These are phyloP conservation scores for Mycena olivaceomarginata DNA, from an alignment of 768 basidiomycete species.

Conservation along the genomic window DNA sequence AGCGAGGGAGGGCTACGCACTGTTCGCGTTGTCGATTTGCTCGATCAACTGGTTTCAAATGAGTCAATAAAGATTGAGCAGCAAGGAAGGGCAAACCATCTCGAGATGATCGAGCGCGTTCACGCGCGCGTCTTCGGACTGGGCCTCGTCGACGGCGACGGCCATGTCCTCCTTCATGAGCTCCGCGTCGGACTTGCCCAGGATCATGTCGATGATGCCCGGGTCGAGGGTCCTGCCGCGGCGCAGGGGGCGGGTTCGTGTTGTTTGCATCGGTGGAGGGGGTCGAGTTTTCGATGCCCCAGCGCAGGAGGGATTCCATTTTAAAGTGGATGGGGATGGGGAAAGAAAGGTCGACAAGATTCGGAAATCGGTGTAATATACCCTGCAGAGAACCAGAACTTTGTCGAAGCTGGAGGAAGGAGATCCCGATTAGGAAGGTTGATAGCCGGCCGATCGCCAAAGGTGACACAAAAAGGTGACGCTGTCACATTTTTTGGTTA, in stretches of 20 bases:
- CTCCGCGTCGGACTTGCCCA: slow-evolving; percentile 89
- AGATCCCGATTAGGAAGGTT: not conserved
- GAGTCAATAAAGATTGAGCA: not conserved
- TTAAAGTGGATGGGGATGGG: not conserved
- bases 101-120: slow-evolving; percentile 89
- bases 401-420: slow-evolving; percentile 5
- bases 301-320: slow-evolving; percentile 89
- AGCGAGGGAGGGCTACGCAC: slow-evolving; percentile 64
- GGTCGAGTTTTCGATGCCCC: slow-evolving; percentile 85
- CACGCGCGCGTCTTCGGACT: slow-evolving; percentile 75
- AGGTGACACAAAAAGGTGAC: not conserved
- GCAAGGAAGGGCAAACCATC: slow-evolving; percentile 73
- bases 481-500: slow-evolving; percentile 24
- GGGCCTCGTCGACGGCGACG: slow-evolving; percentile 74
- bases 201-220: slow-evolving; percentile 88
- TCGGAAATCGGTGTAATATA: not conserved
- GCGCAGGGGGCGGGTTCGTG: slow-evolving; percentile 55
- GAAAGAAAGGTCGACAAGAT: not conserved
- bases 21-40: slow-evolving; percentile 93
- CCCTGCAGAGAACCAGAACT: slow-evolving; percentile 1
- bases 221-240: slow-evolving; percentile 80
- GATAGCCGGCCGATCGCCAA: not conserved
- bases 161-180: slow-evolving; percentile 90
- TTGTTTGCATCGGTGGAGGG: slow-evolving; percentile 51
- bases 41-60: slow-evolving; percentile 80